Conservation (phyloP, 192 early-diverging fungal genomes). For the Glomus cerebriforme region DNA sequence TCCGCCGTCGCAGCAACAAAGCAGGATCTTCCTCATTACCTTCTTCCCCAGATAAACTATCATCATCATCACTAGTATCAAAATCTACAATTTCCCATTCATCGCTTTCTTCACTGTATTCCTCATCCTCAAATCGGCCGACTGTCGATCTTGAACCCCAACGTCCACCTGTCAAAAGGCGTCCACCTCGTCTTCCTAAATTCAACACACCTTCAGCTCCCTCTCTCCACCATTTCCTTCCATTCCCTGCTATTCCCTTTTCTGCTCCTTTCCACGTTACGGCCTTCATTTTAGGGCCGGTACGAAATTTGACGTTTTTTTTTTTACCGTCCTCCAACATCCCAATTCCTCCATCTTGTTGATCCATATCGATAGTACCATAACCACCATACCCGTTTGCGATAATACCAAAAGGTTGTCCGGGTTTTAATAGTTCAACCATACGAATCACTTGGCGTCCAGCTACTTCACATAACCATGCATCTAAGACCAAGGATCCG, state of each 20-base stretch:
- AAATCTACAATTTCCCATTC: constrained; percentile 34
- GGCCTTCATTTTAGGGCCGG: constrained; percentile 28
- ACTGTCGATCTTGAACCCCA: constrained; percentile 16
- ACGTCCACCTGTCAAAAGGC: background rate
- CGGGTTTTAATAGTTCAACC: constrained; percentile 36
- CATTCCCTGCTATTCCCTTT: background rate
- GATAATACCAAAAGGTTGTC: constrained; percentile 18
- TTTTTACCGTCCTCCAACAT: constrained; percentile 28
- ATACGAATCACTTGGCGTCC: constrained; percentile 45
- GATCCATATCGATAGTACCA: background rate
- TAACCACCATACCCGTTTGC: background rate
- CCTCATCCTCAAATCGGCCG: constrained; percentile 18
- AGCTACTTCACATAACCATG: constrained; percentile 49
- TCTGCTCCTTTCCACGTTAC: constrained; percentile 23
- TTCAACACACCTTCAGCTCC: background rate
- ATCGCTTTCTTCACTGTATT: constrained; percentile 24
- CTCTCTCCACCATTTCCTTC: background rate
- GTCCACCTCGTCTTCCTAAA: background rate
- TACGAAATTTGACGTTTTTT: constrained; percentile 36
- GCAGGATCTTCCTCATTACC: constrained; percentile 17
- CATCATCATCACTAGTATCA: constrained; percentile 13
- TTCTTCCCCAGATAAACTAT: background rate
- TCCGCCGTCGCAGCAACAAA: constrained; percentile 6
- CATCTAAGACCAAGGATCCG: constrained; percentile 43
- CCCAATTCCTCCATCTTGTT: background rate